A percentile compares a stretch with the other conserved stretches of the same genome.
Conservation (phyloP, 768 basidiomycete species). For the Dacryopinax spathularia region DNA sequence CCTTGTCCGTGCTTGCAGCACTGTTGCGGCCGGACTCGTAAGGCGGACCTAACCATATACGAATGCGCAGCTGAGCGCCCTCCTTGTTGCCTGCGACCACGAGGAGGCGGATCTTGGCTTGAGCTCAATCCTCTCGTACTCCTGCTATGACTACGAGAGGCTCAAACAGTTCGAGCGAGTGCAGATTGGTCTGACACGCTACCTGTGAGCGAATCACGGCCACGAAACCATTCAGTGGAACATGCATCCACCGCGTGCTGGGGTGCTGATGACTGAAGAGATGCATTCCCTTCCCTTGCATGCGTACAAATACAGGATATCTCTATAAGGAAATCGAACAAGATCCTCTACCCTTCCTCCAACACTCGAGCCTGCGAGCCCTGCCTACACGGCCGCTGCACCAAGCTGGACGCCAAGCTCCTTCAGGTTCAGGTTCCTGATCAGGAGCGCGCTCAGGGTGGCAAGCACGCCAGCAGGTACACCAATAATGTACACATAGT, state of each 20-base stretch:
- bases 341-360: not conserved
- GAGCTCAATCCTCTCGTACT: too few relatives aligned
- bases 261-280: not conserved
- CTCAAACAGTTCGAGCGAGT: too few relatives aligned
- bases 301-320: constrained; percentile 1
- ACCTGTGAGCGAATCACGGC: too few relatives aligned
- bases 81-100: too few relatives aligned
- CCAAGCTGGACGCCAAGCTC: constrained; percentile 8
- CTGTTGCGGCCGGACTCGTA: too few relatives aligned
- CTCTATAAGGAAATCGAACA: too few relatives aligned
- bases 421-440: constrained; percentile 25
- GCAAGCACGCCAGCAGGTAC: constrained; percentile 21
- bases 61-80: too few relatives aligned
- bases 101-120: too few relatives aligned
- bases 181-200: too few relatives aligned
- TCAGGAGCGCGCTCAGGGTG: constrained; percentile 17
- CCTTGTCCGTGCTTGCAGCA: too few relatives aligned
- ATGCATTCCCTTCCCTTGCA: not conserved
- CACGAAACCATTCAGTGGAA: not conserved
- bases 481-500: constrained; percentile 24
- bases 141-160: too few relatives aligned
- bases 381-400: constrained; percentile 1
- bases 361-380: not conserved
- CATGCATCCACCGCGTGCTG: not conserved
- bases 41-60: too few relatives aligned